Percentiles rank a stretch among this genome's conserved stretches.
Conservation (phyloP, 805 yeast species). For the Saturnispora diversa region DNA sequence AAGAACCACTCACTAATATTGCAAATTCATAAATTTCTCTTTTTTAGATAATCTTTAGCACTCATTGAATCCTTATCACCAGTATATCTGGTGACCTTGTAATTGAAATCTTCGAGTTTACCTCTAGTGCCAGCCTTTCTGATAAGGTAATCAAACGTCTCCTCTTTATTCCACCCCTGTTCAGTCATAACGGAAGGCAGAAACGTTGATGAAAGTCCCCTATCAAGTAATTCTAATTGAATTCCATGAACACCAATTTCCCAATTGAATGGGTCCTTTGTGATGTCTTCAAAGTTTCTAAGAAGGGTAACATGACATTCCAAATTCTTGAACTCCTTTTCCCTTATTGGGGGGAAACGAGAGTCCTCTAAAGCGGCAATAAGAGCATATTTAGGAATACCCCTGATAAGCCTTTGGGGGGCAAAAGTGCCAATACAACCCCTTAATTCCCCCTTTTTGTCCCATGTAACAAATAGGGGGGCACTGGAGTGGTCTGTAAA, state of each 20-base stretch:
- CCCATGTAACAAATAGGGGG: constrained; percentile 88
- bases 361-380: constrained; percentile 71
- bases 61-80: constrained; percentile 37
- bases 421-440: constrained; percentile 94
- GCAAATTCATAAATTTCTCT: constrained; percentile 10
- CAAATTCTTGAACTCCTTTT: constrained; percentile 45
- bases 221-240: constrained; percentile 6
- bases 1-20: constrained; percentile 31
- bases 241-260: constrained; percentile 77
- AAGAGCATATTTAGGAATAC: constrained; percentile 55
- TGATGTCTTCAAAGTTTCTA: constrained; percentile 45
- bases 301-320: constrained; percentile 58
- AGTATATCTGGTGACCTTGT: constrained; percentile 47
- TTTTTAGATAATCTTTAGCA: constrained; percentile 3
- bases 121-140: constrained; percentile 54
- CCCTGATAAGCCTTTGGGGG: constrained; percentile 43
- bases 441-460: constrained; percentile 38
- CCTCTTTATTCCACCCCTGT: constrained; percentile 69
- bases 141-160: constrained; percentile 64
- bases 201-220: constrained; percentile 58
- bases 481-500: neutral
- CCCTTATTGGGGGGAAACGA: constrained; percentile 60
- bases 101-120: constrained; percentile 8
- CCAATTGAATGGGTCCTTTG: constrained; percentile 59
- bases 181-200: constrained; percentile 87